phyloP scores from a whole-genome alignment of 2,329 filamentous ascomycete genomes.

The Clarireedia paspali region DNA sequence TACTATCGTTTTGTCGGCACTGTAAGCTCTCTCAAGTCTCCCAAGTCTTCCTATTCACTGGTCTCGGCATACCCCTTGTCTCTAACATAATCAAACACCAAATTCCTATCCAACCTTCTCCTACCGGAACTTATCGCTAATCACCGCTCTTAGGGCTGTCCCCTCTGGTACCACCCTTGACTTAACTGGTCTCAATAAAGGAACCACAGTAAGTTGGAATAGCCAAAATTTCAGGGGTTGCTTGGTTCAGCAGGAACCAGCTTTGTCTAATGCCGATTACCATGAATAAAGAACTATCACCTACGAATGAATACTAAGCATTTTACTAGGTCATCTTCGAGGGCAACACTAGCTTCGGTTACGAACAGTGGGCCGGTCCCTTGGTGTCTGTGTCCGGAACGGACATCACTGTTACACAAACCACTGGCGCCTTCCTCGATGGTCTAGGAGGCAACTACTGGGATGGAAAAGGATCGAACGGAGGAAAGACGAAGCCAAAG shows the following conservation, averaged over 20 bases:
- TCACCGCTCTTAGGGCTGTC: conserved; percentile 30
- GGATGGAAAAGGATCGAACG: conserved; percentile 51
- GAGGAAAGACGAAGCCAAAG: conserved; percentile 54
- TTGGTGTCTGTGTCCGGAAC: conserved; percentile 53
- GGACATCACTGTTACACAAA: conserved; percentile 44
- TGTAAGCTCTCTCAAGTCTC: conserved; percentile 22
- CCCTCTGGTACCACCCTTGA: conserved; percentile 52
- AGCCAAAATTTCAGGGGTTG: neutral
- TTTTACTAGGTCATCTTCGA: conserved; percentile 45
- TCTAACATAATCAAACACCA: too few species aligned
- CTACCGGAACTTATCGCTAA: too few species aligned
- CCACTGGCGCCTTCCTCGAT: conserved; percentile 44
- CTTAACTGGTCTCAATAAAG: conserved; percentile 44
- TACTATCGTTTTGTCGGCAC: conserved; percentile 43
- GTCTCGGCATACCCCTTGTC: too few species aligned
- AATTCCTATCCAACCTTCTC: too few species aligned
- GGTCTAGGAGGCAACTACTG: conserved; percentile 50
- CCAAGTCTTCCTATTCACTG: too few species aligned
- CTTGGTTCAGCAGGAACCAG: too few species aligned
- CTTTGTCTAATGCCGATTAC: too few species aligned
- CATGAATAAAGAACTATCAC: too few species aligned
- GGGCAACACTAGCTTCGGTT: conserved; percentile 59
- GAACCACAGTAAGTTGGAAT: conserved; percentile 30
- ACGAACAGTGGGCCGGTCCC: conserved; percentile 56
- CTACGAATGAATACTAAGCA: neutral